Evolutionary conservation across 768 basidiomycete species (phyloP).

Genomic region (Mycena pura): DNA sequence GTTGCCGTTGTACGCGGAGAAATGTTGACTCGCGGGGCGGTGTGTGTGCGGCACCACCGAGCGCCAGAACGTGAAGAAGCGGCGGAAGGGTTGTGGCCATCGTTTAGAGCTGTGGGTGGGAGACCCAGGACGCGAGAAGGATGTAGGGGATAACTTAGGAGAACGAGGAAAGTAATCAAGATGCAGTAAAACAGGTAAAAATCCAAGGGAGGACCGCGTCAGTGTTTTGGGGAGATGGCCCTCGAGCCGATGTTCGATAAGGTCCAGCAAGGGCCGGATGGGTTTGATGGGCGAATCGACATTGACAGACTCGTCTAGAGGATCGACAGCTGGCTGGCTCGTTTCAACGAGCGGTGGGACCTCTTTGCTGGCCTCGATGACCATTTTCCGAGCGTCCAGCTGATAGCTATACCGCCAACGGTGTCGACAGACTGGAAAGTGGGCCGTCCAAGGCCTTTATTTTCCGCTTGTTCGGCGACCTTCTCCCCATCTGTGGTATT

Average conservation of each 20-base stretch:
- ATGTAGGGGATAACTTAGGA: constrained; percentile 63
- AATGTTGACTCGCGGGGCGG: constrained; percentile 31
- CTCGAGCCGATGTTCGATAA: constrained; percentile 67
- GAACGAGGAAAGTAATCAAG: constrained; percentile 48
- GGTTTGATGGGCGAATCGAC: constrained; percentile 62
- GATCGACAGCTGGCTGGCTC: constrained; percentile 70
- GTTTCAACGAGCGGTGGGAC: constrained; percentile 56
- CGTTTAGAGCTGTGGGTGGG: constrained; percentile 38
- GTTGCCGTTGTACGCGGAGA: constrained; percentile 33
- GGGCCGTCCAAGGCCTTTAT: constrained; percentile 83
- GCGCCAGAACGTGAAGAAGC: constrained; percentile 38
- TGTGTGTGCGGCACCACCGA: constrained; percentile 35
- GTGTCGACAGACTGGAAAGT: constrained; percentile 93
- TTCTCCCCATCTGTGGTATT: constrained; percentile 70
- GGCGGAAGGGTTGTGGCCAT: constrained; percentile 45
- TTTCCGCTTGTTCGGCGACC: constrained; percentile 75
- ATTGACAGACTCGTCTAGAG: constrained; percentile 67
- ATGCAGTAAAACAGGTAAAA: constrained; percentile 67
- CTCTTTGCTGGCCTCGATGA: constrained; percentile 93
- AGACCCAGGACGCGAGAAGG: constrained; percentile 37
- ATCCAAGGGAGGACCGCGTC: constrained; percentile 69
- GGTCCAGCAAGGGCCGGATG: constrained; percentile 69
- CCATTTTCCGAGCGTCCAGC: constrained; percentile 99
- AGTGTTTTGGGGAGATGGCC: constrained; percentile 72
- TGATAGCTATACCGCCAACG: constrained; percentile 91